phyloP scores from a whole-genome alignment of 73 alveolate species.

The Paramecium sonneborni region DNA sequence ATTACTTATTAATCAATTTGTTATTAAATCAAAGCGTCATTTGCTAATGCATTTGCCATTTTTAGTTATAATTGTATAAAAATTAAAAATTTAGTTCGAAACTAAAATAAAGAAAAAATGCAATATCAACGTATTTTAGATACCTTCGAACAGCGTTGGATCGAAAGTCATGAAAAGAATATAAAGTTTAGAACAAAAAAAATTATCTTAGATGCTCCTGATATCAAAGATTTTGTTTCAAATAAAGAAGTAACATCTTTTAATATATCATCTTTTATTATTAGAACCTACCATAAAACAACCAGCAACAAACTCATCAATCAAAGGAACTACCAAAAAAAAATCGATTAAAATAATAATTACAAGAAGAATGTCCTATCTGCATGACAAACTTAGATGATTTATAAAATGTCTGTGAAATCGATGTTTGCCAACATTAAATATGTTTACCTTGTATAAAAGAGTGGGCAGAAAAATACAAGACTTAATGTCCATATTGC shows the following conservation, averaged over 20 bases:
- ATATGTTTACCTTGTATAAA: neutral
- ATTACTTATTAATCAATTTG: neutral
- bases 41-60: conserved; percentile 4
- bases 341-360: neutral
- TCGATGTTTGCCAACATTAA: neutral
- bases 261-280: neutral
- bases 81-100: neutral
- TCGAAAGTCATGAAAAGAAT: neutral
- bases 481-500: conserved; percentile 21
- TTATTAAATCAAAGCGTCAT: neutral
- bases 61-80: neutral
- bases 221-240: neutral
- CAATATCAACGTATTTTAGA: neutral
- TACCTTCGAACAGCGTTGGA: neutral
- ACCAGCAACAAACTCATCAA: neutral
- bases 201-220: neutral
- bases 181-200: neutral
- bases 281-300: neutral
- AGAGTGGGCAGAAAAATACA: conserved; percentile 35
- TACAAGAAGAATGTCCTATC: conserved; percentile 18
- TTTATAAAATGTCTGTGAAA: neutral
- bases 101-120: neutral
- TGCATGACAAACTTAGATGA: neutral
- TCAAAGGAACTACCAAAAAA: neutral
- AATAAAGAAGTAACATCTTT: neutral